phyloP scores from a whole-genome alignment of 108 stramenopile species.

The Fistulifera solaris region DNA sequence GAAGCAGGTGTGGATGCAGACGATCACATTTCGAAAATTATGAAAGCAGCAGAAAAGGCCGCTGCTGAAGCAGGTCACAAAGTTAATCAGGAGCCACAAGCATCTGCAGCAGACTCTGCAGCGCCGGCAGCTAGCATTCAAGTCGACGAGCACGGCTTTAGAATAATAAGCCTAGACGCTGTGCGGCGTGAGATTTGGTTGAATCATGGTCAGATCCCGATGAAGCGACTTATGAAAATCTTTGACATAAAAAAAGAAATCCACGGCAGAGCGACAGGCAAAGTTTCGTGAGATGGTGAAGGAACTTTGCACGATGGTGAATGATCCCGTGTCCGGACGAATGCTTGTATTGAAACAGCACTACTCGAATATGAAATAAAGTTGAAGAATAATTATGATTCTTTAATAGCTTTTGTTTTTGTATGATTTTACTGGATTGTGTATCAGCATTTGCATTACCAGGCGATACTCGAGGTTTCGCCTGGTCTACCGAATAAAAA shows the following conservation, averaged over 20 bases:
- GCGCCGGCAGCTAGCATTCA: slow-evolving; percentile 27
- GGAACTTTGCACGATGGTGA: slow-evolving; percentile 68
- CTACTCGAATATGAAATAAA: slow-evolving; percentile 36
- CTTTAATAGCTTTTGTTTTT: background rate
- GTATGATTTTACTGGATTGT: background rate
- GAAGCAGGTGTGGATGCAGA: slow-evolving; percentile 3
- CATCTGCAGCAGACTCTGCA: slow-evolving; percentile 6
- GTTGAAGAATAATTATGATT: background rate
- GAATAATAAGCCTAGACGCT: slow-evolving; percentile 60
- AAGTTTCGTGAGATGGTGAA: slow-evolving; percentile 48
- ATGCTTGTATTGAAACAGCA: slow-evolving; percentile 81
- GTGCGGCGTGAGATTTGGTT: slow-evolving; percentile 79
- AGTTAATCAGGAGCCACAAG: slow-evolving; percentile 10
- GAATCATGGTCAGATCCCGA: slow-evolving; percentile 58
- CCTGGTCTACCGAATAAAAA: slow-evolving; percentile 23
- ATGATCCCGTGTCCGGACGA: slow-evolving; percentile 51
- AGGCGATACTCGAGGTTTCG: background rate
- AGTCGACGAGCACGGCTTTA: slow-evolving; percentile 64
- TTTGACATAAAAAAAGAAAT: slow-evolving; percentile 62
- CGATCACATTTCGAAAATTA: slow-evolving; percentile 43
- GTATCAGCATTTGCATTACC: background rate
- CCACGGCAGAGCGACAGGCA: slow-evolving; percentile 31
- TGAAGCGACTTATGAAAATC: slow-evolving; percentile 69
- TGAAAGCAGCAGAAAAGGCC: slow-evolving; percentile 45
- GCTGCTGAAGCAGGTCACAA: slow-evolving; percentile 14